Conservation (phyloP, 228 moss, liverwort and hornwort genomes). For the Sphagnum magellanicum region DNA sequence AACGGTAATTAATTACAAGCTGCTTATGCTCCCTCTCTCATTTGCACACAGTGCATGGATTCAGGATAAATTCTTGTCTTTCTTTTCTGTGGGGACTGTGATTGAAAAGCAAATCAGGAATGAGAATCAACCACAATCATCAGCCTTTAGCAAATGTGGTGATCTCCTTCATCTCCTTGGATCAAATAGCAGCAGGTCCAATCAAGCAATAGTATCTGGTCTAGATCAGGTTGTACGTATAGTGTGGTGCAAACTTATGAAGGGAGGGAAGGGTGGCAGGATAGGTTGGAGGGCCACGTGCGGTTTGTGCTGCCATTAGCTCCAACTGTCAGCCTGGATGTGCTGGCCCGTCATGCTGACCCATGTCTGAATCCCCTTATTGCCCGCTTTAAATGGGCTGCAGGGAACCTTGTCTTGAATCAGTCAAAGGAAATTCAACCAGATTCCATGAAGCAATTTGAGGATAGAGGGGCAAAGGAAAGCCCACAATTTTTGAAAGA, state of each 20-base stretch:
- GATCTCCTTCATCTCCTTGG: no score
- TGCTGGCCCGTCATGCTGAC: conserved; percentile 47
- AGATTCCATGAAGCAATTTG: conserved; percentile 2
- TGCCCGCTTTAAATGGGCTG: conserved; percentile 54
- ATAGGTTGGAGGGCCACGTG: conserved; percentile 67
- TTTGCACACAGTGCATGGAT: no score
- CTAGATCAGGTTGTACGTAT: no score
- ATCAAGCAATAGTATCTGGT: no score
- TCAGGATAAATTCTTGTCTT: no score
- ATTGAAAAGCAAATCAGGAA: no score
- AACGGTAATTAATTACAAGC: conserved; percentile 17
- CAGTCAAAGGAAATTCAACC: conserved; percentile 6
- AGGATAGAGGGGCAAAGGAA: conserved; percentile 4
- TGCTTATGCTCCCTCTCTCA: background rate
- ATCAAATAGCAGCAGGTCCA: no score
- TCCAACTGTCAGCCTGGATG: conserved; percentile 54
- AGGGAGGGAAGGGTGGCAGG: conserved; percentile 49
- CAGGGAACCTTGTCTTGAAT: conserved; percentile 25
- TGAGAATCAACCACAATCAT: no score
- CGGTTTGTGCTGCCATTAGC: conserved; percentile 76
- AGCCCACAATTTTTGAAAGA: conserved; percentile 9
- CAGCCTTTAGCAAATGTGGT: no score
- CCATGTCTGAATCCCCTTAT: conserved; percentile 54
- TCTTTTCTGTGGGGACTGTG: no score
- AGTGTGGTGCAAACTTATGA: conserved; percentile 1